These are phyloP conservation scores for Tetracentron sinense DNA, from an alignment of 164 flowering plant genomes.

Conservation along the genomic window DNA sequence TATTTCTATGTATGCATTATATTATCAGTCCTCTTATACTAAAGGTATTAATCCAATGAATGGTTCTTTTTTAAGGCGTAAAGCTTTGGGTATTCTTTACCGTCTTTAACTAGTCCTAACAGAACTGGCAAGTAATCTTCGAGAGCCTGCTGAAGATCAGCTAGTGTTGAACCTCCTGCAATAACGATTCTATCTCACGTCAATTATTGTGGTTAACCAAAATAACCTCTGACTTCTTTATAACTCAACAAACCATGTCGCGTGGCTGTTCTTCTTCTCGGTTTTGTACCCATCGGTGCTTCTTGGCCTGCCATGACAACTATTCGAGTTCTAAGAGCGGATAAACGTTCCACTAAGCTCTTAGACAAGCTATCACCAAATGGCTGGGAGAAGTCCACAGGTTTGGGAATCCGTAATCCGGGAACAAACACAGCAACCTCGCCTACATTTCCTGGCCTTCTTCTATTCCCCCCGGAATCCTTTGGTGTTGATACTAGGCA, in stretches of 20 bases:
- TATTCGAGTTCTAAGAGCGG: conserved; percentile 70
- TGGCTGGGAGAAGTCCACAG: conserved; percentile 58
- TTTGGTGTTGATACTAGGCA: conserved; percentile 62
- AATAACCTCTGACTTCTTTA: neutral
- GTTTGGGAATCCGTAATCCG: conserved; percentile 73
- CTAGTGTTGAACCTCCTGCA: conserved; percentile 72
- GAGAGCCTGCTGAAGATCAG: conserved; percentile 79
- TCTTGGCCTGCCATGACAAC: too few relatives aligned
- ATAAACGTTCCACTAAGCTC: conserved; percentile 55
- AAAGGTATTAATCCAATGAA: too few relatives aligned
- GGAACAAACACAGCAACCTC: conserved; percentile 79
- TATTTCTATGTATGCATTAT: conserved; percentile 6
- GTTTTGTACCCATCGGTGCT: too few relatives aligned
- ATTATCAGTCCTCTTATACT: neutral
- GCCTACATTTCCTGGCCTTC: conserved; percentile 62
- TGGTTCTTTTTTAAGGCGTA: neutral
- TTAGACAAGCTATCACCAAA: conserved; percentile 52
- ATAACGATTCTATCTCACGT: too few relatives aligned
- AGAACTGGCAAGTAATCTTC: conserved; percentile 80
- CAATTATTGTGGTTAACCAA: too few relatives aligned
- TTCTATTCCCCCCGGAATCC: conserved; percentile 59
- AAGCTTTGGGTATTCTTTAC: conserved; percentile 23
- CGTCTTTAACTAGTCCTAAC: conserved; percentile 76
- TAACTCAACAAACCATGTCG: conserved; percentile 59
- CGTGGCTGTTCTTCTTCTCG: too few relatives aligned